Percentiles rank a stretch among this genome's conserved stretches.
Conservation (phyloP, 139 green algal genomes). For the Coelastrella sp. region DNA sequence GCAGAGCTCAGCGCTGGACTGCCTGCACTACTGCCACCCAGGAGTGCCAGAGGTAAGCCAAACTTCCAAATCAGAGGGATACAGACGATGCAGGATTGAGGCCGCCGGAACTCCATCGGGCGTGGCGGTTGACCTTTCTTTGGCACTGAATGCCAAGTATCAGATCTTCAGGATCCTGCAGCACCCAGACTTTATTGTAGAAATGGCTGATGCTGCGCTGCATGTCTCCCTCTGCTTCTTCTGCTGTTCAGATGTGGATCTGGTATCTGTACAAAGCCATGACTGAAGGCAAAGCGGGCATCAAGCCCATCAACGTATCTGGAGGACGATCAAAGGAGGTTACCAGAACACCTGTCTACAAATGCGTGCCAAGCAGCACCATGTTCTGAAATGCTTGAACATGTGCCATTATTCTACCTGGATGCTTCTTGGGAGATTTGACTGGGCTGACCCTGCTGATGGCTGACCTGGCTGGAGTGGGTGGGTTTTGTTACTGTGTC, state of each 20-base stretch:
- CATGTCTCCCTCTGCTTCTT: not conserved
- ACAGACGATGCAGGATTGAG: too few species aligned
- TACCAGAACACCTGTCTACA: too few species aligned
- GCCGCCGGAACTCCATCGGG: too few species aligned
- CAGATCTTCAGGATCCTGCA: not conserved
- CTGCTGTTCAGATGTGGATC: slow-evolving; percentile 1
- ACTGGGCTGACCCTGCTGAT: too few species aligned
- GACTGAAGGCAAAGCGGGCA: not conserved
- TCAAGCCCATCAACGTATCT: not conserved
- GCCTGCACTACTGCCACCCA: slow-evolving; percentile 27
- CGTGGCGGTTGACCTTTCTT: not conserved
- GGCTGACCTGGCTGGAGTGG: too few species aligned
- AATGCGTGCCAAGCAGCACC: too few species aligned
- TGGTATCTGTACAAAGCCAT: slow-evolving; percentile 12
- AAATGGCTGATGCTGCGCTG: not conserved
- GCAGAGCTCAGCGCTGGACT: not conserved
- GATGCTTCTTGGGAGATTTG: too few species aligned
- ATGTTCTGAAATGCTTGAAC: too few species aligned
- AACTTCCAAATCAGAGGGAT: not conserved
- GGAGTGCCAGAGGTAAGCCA: not conserved
- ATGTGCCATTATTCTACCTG: too few species aligned
- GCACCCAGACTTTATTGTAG: not conserved
- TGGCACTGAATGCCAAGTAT: not conserved
- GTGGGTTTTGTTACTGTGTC: too few species aligned
- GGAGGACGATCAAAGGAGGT: too few species aligned